Percentiles rank a stretch among this genome's conserved stretches.
Conservation (phyloP, 768 basidiomycete genomes). For the Serendipita sp. region DNA sequence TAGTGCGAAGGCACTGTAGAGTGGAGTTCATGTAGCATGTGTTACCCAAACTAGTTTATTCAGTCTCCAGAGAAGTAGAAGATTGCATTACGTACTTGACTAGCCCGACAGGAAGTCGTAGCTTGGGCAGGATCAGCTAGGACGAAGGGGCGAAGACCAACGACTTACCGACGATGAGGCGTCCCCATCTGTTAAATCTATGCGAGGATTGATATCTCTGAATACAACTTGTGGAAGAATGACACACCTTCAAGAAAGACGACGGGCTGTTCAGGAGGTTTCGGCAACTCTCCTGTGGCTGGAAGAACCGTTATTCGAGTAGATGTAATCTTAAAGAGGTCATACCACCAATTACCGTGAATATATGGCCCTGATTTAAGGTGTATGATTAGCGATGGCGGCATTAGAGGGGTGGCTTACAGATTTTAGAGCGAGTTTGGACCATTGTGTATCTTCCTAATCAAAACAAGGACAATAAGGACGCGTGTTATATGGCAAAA, state of each 20-base stretch:
- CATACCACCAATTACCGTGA: constrained; percentile 71
- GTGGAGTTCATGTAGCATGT: constrained; percentile 98
- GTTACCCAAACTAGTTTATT: constrained; percentile 50
- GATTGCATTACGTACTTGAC: constrained; percentile 34
- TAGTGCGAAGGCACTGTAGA: constrained; percentile 80
- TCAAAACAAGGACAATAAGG: background rate
- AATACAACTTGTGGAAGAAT: constrained; percentile 39
- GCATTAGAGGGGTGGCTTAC: constrained; percentile 26
- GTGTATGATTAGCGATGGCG: background rate
- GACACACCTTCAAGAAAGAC: constrained; percentile 71
- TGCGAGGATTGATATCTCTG: constrained; percentile 46
- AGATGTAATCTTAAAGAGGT: background rate
- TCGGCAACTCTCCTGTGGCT: constrained; percentile 79
- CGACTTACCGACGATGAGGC: constrained; percentile 60
- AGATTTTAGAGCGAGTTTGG: constrained; percentile 66
- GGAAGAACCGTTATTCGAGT: background rate
- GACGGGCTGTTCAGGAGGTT: constrained; percentile 61
- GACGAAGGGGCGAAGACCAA: background rate
- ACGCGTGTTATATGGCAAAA: background rate
- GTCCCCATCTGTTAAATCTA: constrained; percentile 74
- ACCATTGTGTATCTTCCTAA: constrained; percentile 78
- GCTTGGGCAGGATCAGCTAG: constrained; percentile 25
- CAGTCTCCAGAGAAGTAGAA: background rate
- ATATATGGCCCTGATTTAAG: constrained; percentile 53
- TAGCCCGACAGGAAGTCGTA: constrained; percentile 67